Evolutionary conservation across 768 basidiomycete genomes (phyloP).

Genomic region (Tulasnella sp.): DNA sequence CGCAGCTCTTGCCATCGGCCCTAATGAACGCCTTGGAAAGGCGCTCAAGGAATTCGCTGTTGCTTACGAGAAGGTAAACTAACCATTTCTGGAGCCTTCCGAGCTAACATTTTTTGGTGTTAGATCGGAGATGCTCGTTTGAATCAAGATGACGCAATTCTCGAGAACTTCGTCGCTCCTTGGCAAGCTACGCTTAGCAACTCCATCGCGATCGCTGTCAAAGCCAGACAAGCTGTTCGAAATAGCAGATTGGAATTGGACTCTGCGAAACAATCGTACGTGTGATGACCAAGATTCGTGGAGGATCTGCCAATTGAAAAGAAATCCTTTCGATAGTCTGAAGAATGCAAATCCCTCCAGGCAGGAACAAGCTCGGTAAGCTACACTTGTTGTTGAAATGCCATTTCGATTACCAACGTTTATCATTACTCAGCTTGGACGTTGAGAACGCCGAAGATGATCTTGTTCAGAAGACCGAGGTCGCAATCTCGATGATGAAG

Average conservation of each 20-base stretch:
- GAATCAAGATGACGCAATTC: slow-evolving; percentile 63
- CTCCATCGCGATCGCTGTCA: slow-evolving; percentile 79
- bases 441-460: slow-evolving; percentile 92
- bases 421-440: slow-evolving; percentile 38
- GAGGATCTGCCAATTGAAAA: background rate
- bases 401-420: background rate
- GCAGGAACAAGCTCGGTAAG: slow-evolving; percentile 73
- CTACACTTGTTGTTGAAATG: background rate
- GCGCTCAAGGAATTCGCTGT: slow-evolving; percentile 66
- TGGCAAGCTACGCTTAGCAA: slow-evolving; percentile 82
- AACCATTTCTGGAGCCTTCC: background rate
- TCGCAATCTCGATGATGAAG: slow-evolving; percentile 94
- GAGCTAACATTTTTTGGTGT: background rate
- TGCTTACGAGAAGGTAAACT: slow-evolving; percentile 58
- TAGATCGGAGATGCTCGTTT: slow-evolving; percentile 59
- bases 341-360: slow-evolving; percentile 61
- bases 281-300: slow-evolving; percentile 13
- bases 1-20: slow-evolving; percentile 37
- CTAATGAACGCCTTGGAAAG: slow-evolving; percentile 47
- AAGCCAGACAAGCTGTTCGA: slow-evolving; percentile 74
- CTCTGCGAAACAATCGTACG: slow-evolving; percentile 75
- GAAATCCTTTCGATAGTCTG: slow-evolving; percentile 36
- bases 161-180: slow-evolving; percentile 53
- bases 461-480: slow-evolving; percentile 94
- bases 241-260: slow-evolving; percentile 77